Evolutionary conservation across 129 eudicot genomes (phyloP).

Genomic region (Mikania micrantha): DNA sequence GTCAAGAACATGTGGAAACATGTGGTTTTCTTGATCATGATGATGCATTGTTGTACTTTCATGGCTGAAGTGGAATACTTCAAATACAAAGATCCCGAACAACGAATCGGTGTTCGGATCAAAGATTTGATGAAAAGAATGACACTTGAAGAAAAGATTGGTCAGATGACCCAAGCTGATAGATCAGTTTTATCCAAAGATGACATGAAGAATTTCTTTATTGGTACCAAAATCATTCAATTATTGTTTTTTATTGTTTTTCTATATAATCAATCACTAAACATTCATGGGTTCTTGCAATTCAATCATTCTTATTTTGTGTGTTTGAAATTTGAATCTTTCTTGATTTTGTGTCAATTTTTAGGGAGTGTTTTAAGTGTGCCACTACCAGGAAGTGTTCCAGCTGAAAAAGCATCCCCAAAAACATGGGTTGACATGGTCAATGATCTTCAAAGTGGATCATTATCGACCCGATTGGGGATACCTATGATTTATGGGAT

Average conservation of each 20-base stretch:
- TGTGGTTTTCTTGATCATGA: slow-evolving; percentile 5
- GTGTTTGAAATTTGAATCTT: not conserved
- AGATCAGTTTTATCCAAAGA: slow-evolving; percentile 17
- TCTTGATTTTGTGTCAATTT: not conserved
- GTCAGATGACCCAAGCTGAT: slow-evolving; percentile 22
- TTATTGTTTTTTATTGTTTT: not conserved
- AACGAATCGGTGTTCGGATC: slow-evolving; percentile 12
- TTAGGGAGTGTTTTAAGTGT: slow-evolving; percentile 50
- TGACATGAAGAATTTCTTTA: slow-evolving; percentile 15
- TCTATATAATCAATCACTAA: not conserved
- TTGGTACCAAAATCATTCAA: slow-evolving; percentile 7
- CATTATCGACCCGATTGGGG: slow-evolving; percentile 46
- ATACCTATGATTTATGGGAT: slow-evolving; percentile 59
- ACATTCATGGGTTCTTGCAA: not conserved
- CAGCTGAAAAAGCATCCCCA: slow-evolving; percentile 39
- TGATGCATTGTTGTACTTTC: slow-evolving; percentile 7
- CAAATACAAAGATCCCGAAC: slow-evolving; percentile 18
- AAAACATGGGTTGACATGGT: slow-evolving; percentile 56
- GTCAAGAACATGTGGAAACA: slow-evolving; percentile 3
- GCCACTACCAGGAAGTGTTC: slow-evolving; percentile 36
- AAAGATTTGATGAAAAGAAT: slow-evolving; percentile 23
- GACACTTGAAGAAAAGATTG: slow-evolving; percentile 26
- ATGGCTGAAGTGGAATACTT: slow-evolving; percentile 7
- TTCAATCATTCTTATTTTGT: not conserved
- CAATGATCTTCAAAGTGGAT: slow-evolving; percentile 45